Evolutionary conservation across 2,329 filamentous ascomycete genomes (phyloP).

Genomic region (Fusarium paranaense): DNA sequence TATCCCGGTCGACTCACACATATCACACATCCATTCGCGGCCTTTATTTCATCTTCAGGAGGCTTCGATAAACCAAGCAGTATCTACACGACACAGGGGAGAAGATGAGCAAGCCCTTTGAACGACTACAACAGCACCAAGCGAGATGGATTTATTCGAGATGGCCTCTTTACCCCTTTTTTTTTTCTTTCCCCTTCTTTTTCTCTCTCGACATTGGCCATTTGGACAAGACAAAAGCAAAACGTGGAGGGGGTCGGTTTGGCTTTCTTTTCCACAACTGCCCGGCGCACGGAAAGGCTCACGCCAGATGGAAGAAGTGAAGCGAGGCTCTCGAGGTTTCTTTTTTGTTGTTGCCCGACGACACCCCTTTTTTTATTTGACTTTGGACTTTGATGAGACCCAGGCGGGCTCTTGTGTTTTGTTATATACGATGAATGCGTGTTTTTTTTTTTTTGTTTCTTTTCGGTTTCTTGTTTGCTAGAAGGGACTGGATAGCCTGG

Average conservation of each 20-base stretch:
- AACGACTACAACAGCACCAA: not conserved
- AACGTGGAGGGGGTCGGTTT: constrained; percentile 25
- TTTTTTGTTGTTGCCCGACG: not conserved
- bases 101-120: not conserved
- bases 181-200: constrained; percentile 3
- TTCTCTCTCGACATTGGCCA: not conserved
- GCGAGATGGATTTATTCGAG: not conserved
- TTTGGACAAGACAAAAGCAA: constrained; percentile 38
- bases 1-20: constrained; percentile 13
- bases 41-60: not conserved
- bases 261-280: constrained; percentile 22
- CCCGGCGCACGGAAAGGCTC: constrained; percentile 31
- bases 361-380: not conserved
- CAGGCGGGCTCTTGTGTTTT: not conserved
- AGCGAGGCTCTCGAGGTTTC: not conserved
- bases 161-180: not conserved
- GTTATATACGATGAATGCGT: constrained; percentile 21
- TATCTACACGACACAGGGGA: constrained; percentile 12
- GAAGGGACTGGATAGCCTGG: constrained; percentile 7
- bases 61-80: constrained; percentile 11
- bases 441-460: not conserved
- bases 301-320: constrained; percentile 15
- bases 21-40: constrained; percentile 18
- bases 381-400: not conserved
- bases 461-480: constrained; percentile 2